Evolutionary conservation across 495 filamentous ascomycete genomes (phyloP), one percentile per base, ranked within the genome.

Genomic region (Annulohypoxylon moriforme): DNA sequence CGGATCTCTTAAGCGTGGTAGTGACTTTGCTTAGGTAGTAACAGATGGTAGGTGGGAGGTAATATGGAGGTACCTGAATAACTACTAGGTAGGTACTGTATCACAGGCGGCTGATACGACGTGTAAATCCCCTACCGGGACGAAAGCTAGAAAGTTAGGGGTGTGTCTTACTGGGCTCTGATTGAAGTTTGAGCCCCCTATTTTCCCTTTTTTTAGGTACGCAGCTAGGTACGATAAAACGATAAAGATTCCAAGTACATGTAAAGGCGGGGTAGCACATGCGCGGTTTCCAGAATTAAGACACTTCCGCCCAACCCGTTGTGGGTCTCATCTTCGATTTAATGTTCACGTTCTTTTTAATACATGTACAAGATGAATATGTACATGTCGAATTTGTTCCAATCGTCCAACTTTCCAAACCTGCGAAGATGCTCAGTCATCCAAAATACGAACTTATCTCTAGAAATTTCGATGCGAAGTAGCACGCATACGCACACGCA

Each of bases 241-340:
- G 40, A 44, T 44, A 44, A 20, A 44, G 40, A 44, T 44, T 20
- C n/a, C 40, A 44, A 25, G 22, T 49, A 52, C 47, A 7, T 52
- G 60, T 38, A 71, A 71, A 71, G 68, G 68, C 68, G 68, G 68
- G 68, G 68, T 66, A 71, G 68, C 57, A 71, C 53, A 65, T 67
- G 68, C 47, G 62, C 29, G 62, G 46, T 66, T 71, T 60, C 64
- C 25, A 67, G 44, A 55, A 50, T 31, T 59, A 59, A 69, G 44
- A 67, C 52, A 64, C 33, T 18, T 60, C 47, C 56, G 56, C 29
- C 36, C 16, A 55, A 68, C 25, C 65, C 50, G 50, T 34, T 50
- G 65, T 68, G 57, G 65, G 63, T 55, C 14, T 50, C 59, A 25
- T 25, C 42, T 47, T 22, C 18, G 40, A 44, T 44, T 20, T 4